Conservation (phyloP, 495 filamentous ascomycete genomes). For the Neurospora sp. region DNA sequence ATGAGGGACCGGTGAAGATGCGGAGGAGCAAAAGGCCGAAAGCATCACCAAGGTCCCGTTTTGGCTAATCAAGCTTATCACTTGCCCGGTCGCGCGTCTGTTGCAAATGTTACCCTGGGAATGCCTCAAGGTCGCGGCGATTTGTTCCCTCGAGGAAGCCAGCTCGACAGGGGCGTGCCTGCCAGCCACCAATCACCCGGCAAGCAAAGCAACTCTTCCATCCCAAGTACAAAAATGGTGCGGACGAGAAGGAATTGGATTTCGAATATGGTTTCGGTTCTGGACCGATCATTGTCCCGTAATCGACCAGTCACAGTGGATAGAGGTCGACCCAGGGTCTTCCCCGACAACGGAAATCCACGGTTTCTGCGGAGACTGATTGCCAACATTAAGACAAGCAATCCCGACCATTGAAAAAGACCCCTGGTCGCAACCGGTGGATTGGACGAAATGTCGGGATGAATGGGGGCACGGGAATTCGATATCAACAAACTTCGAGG, state of each 20-base stretch:
- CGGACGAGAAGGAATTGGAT: neutral
- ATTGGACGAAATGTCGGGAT: neutral
- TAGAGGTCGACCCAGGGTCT: neutral
- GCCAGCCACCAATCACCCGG: neutral
- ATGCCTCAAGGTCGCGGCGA: neutral
- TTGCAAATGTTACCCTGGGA: neutral
- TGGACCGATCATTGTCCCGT: neutral
- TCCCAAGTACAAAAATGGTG: neutral
- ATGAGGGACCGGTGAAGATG: neutral
- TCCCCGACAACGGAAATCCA: neutral
- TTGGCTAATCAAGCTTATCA: neutral
- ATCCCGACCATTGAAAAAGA: neutral
- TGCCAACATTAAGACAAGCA: neutral
- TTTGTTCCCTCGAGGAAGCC: neutral
- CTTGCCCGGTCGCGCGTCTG: neutral
- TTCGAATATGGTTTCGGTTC: neutral
- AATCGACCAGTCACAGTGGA: neutral
- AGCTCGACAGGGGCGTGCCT: neutral
- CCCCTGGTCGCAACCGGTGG: neutral
- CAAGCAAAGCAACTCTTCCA: neutral
- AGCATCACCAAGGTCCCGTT: neutral
- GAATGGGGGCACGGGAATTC: neutral
- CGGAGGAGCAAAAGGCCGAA: neutral
- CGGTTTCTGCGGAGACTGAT: neutral
- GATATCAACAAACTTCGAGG: neutral